These are phyloP conservation scores for Fusarium anthophilum DNA, from an alignment of 2,329 filamentous ascomycete species.

Conservation along the genomic window DNA sequence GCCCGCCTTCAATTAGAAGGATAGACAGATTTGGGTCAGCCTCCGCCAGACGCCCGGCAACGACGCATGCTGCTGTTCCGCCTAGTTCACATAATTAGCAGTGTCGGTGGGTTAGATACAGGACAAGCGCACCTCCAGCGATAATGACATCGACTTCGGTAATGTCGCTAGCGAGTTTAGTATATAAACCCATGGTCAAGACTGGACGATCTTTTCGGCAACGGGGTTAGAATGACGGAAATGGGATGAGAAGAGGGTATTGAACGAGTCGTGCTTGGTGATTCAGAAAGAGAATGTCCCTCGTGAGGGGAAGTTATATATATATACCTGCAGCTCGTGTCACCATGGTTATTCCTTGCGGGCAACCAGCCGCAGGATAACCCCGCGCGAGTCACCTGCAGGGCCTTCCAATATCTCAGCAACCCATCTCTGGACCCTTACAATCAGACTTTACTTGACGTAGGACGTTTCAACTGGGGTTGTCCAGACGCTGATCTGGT, in stretches of 20 bases:
- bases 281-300: neutral
- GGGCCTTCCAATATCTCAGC: neutral
- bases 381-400: neutral
- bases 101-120: neutral
- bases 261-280: neutral
- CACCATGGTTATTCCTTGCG: neutral
- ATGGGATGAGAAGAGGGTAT: neutral
- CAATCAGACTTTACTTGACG: neutral
- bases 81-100: constrained; percentile 32
- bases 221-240: neutral
- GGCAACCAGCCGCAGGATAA: neutral
- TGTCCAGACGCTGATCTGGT: neutral
- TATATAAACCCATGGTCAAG: constrained; percentile 29
- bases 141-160: constrained; percentile 35
- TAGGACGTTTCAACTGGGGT: constrained; percentile 13
- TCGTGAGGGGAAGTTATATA: constrained; percentile 15
- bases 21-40: constrained; percentile 43
- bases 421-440: neutral
- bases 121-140: constrained; percentile 21
- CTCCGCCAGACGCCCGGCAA: constrained; percentile 45
- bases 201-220: neutral
- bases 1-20: constrained; percentile 46
- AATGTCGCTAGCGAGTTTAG: constrained; percentile 33
- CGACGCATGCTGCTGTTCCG: constrained; percentile 45
- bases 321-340: neutral